Evolutionary conservation across 164 flowering plant genomes (phyloP).

Genomic region (Cinnamomum chago): DNA sequence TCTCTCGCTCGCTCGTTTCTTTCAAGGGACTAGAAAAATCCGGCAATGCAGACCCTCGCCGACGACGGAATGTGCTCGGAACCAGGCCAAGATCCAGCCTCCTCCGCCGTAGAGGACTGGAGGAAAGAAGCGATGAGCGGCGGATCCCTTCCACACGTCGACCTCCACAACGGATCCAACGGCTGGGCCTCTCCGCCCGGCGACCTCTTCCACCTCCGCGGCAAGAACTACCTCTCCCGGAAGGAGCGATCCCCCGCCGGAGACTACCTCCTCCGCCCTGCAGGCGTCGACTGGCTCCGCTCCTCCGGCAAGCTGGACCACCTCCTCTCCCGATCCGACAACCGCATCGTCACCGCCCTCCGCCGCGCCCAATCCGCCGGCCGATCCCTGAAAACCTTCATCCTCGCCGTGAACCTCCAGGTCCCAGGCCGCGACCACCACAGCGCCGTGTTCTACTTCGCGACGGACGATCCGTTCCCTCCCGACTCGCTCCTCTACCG

Average conservation of each 20-base stretch:
- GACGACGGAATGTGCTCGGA: slow-evolving; percentile 4
- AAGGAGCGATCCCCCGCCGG: slow-evolving; percentile 61
- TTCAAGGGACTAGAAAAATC: neutral
- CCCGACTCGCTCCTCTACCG: slow-evolving; percentile 57
- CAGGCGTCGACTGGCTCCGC: slow-evolving; percentile 87
- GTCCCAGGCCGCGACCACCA: slow-evolving; percentile 75
- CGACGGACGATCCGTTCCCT: slow-evolving; percentile 59
- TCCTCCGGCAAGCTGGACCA: slow-evolving; percentile 62
- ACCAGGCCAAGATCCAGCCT: slow-evolving; percentile 1
- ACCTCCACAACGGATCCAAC: slow-evolving; percentile 62
- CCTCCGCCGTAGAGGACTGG: slow-evolving; percentile 34
- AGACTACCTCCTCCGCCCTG: slow-evolving; percentile 63
- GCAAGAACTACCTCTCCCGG: slow-evolving; percentile 49
- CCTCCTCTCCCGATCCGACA: slow-evolving; percentile 66
- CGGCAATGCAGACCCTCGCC: slow-evolving; percentile 32
- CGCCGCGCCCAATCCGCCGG: slow-evolving; percentile 33
- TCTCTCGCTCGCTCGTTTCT: too few species aligned
- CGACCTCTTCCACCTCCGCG: slow-evolving; percentile 60
- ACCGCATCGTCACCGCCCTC: slow-evolving; percentile 61
- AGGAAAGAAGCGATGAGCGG: slow-evolving; percentile 52
- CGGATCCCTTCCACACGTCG: slow-evolving; percentile 67
- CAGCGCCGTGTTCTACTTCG: slow-evolving; percentile 86
- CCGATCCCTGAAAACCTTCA: slow-evolving; percentile 45
- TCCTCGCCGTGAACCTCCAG: slow-evolving; percentile 80
- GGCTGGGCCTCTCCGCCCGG: slow-evolving; percentile 99